Conservation (phyloP, 2,329 filamentous ascomycete genomes). For the Ophiostoma sp. region DNA sequence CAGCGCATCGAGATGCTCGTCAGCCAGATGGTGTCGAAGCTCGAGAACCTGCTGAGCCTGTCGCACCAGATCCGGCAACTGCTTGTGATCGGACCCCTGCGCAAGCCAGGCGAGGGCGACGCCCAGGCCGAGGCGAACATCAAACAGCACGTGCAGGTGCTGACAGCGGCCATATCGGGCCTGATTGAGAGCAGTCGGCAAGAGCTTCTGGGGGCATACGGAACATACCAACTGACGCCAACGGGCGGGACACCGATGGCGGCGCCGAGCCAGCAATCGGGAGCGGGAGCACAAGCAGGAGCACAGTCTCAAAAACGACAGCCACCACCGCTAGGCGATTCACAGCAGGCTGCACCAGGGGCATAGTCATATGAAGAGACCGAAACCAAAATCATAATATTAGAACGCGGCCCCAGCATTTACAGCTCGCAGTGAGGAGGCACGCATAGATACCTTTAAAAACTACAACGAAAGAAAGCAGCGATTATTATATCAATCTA, state of each 20-base stretch:
- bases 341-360: neutral
- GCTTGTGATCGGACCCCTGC: constrained; percentile 46
- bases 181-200: constrained; percentile 30
- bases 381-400: neutral
- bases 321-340: neutral
- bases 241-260: constrained; percentile 16
- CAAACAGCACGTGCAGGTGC: constrained; percentile 35
- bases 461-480: no score
- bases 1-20: constrained; percentile 39
- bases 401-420: neutral
- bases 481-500: no score
- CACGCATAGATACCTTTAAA: no score
- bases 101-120: constrained; percentile 40
- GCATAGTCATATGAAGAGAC: neutral
- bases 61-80: constrained; percentile 46
- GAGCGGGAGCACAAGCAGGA: neutral
- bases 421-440: no score
- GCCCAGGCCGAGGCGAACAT: constrained; percentile 34
- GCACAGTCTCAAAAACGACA: neutral
- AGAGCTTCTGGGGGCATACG: constrained; percentile 27
- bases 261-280: neutral
- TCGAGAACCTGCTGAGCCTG: constrained; percentile 43
- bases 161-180: constrained; percentile 34
- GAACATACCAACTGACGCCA: constrained; percentile 27
- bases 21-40: constrained; percentile 36